Evolutionary conservation across 768 basidiomycete species (phyloP), one percentile per base, ranked within the genome.

Genomic region (Podaxis sp.): DNA sequence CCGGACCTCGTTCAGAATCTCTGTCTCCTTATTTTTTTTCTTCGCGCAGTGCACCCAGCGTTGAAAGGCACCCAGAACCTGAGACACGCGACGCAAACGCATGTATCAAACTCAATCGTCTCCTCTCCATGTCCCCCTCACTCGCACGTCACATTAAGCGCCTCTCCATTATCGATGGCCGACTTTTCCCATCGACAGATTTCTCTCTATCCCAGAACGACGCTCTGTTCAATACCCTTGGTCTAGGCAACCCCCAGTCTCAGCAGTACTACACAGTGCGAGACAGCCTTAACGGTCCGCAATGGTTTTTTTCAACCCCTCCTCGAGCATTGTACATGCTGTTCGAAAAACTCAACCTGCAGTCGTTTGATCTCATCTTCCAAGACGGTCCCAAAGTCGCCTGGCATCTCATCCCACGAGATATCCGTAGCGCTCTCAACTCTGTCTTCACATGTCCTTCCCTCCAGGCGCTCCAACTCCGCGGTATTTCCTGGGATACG

Each of bases 81-180:
- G 33, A 15, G 6, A 6, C 24, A 38, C 54, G 22, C 36, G 37
- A 36, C 13, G 10, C 52, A 48, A 51, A 54, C 28, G 59, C 38
- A 15, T 62, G 60, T 22, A 5, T 44, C 15, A 12, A 37, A 22
- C 53, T 62, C n/a, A 30, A 55, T 37, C 41, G 13, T 2, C 60
- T 62, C 60, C 41, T 62, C 1, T 37, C 53, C 30, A 37, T 8
- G 33, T 49, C 60, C 13, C 60, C 60, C 1, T 10, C 40, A 17
- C 52, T 62, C 28, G 60, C 60, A 4, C 44, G 8, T 24, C 30
- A 62, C 20, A 49, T 62, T 13, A 54, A 36, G 17, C 60, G 60
- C 3, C n/a, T 62, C 28, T 55, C 60, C 41, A 48, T 62, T 44
- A 38, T 62, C n/a, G 60, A 62, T 20, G 60, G 60, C 5, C 48